phyloP scores from a whole-genome alignment of 1,284 basidiomycete species.

The Farysia itapuensis region DNA sequence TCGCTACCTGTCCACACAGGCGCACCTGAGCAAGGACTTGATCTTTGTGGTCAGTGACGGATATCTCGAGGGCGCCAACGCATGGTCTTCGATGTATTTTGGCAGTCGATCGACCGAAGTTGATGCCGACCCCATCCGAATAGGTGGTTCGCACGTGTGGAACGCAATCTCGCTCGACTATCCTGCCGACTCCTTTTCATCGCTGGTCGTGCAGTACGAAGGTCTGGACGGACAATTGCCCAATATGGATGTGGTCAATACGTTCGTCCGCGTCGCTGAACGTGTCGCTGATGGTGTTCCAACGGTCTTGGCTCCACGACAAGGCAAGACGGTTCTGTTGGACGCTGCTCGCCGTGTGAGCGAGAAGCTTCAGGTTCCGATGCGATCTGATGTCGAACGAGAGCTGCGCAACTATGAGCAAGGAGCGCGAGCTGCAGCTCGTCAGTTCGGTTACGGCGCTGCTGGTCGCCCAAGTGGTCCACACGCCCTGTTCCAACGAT shows the following conservation, averaged over 20 bases:
- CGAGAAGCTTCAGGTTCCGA: not conserved
- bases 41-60: conserved; percentile 87
- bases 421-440: not conserved
- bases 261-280: conserved; percentile 73
- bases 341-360: not conserved
- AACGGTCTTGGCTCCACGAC: conserved; percentile 20
- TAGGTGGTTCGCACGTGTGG: conserved; percentile 66
- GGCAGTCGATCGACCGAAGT: conserved; percentile 69
- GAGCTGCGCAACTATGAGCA: conserved; percentile 18
- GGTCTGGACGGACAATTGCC: conserved; percentile 91
- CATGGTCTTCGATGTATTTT: conserved; percentile 84
- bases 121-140: conserved; percentile 66
- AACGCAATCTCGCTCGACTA: conserved; percentile 93
- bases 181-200: conserved; percentile 91
- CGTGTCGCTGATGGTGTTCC: conserved; percentile 65
- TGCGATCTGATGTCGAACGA: conserved; percentile 13
- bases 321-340: conserved; percentile 1
- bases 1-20: conserved; percentile 68
- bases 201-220: conserved; percentile 89
- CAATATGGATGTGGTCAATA: conserved; percentile 92
- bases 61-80: conserved; percentile 85
- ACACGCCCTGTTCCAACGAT: conserved; percentile 64
- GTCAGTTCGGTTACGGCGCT: not conserved
- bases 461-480: conserved; percentile 15
- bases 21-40: conserved; percentile 67